phyloP scores from a whole-genome alignment of 345 rosid genomes.

The Acer saccharum region DNA sequence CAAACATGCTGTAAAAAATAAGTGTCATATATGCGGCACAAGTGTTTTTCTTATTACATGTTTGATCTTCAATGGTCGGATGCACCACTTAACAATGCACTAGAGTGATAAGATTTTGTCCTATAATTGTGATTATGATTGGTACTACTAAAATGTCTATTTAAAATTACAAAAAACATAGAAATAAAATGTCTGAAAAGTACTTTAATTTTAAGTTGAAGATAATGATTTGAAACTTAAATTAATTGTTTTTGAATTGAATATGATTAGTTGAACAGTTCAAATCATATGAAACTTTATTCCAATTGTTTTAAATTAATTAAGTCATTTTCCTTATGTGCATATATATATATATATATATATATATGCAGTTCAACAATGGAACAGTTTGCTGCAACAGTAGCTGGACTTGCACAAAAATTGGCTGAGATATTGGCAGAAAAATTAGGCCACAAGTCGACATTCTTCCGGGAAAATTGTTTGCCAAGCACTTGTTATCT shows the following conservation, averaged over 20 bases:
- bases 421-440: constrained; percentile 73
- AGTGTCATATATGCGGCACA: no score
- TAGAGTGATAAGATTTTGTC: no score
- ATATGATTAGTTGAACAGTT: no score
- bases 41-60: no score
- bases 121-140: neutral
- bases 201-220: no score
- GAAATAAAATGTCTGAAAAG: no score
- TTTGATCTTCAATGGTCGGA: no score
- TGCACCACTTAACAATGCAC: no score
- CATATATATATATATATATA: no score
- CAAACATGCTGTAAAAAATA: no score
- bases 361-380: constrained; percentile 51
- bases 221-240: neutral
- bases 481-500: constrained; percentile 74
- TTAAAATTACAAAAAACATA: neutral
- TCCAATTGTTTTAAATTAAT: neutral
- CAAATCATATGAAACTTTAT: no score
- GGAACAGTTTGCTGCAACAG: constrained; percentile 61
- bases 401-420: constrained; percentile 59
- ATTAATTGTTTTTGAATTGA: neutral
- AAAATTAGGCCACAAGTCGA: constrained; percentile 51
- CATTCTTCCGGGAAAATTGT: constrained; percentile 67
- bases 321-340: neutral
- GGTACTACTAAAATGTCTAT: constrained; percentile 4